These are phyloP conservation scores for Kalaharituber pfeilii DNA, from an alignment of 2,329 filamentous ascomycete species.

Conservation along the genomic window DNA sequence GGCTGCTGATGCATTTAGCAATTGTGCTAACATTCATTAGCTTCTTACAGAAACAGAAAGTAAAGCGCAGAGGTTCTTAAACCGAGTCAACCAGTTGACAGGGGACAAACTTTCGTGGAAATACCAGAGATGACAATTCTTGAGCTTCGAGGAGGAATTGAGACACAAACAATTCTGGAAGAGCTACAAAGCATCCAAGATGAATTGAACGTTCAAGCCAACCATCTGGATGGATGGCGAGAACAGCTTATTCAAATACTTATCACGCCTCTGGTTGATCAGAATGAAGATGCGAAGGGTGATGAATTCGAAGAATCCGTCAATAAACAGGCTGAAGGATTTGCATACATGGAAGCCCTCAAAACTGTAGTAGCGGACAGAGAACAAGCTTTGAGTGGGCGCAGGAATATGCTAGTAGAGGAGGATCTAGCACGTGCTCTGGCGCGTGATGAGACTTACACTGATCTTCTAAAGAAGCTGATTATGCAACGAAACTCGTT, in stretches of 20 bases:
- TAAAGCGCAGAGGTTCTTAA: constrained; percentile 49
- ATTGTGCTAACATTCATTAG: constrained; percentile 4
- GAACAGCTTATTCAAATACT: constrained; percentile 54
- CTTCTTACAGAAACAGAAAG: constrained; percentile 31
- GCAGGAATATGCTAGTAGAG: constrained; percentile 25
- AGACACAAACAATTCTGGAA: constrained; percentile 49
- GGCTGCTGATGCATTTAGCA: background rate
- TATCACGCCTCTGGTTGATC: constrained; percentile 55
- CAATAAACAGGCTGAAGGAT: constrained; percentile 71
- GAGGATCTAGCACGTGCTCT: constrained; percentile 8
- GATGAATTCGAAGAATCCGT: constrained; percentile 82
- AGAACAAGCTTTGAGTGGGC: constrained; percentile 56
- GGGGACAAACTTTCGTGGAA: constrained; percentile 39
- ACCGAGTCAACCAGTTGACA: constrained; percentile 38
- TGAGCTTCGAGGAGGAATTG: constrained; percentile 46
- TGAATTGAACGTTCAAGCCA: constrained; percentile 54
- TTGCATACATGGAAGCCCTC: constrained; percentile 67
- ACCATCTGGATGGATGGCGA: constrained; percentile 56
- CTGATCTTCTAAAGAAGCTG: constrained; percentile 31
- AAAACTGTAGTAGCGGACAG: constrained; percentile 63
- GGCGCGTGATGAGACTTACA: constrained; percentile 1
- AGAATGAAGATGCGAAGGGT: constrained; percentile 62
- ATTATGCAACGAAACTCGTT: constrained; percentile 33
- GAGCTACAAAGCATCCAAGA: constrained; percentile 34
- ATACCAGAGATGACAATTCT: constrained; percentile 44